Evolutionary conservation across 305 asterid species (phyloP), one percentile per base, ranked within the genome.

Genomic region (Solanum chacoense): DNA sequence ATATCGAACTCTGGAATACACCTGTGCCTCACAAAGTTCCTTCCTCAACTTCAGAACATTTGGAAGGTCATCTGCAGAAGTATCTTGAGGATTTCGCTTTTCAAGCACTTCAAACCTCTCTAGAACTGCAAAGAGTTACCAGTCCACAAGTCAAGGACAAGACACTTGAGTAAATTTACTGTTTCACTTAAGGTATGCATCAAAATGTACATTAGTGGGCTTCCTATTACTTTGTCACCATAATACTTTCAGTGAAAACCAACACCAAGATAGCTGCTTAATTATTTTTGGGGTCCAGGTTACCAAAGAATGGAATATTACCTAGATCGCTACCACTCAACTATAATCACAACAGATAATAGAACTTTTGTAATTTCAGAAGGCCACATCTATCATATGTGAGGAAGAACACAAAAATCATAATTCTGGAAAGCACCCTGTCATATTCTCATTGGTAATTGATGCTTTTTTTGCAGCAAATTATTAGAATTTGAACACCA

Each of bases 21-120:
- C 99, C 74, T 95, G 94, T 79, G 93, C 94, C 89, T 90, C 94
- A 77, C 98, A 94, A 78, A 96, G 95, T 89, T 95, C 96, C 92
- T 93, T 96, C 94, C 95, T 92, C 91, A 95, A 92, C 80, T 91
- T 93, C 86, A 92, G 97, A 91, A 95, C 94, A 72, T 84, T 85
- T 11, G 88, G 94, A 91, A 96, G 93, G 94, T 97, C 99, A 78
- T 92, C 89, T 36, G 90, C 79, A 31, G 96, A 97, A 74, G 94
- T 94, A 73, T 95, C 94, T 84, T 97, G 96, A 87, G 95, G 95
- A 42, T 80, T 90, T 77, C 94, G 93, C 81, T 93, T 94, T 91
- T 94, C 96, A 87, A 87, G 93, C 88, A 93, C 97, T 93, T 97
- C 99, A 91, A 94, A 95, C 92, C 92, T 95, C 92, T 97, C 99